Percentiles rank a stretch among this genome's conserved stretches.
phyloP scores from a whole-genome alignment of 164 flowering plant species.

The Aristolochia contorta region DNA sequence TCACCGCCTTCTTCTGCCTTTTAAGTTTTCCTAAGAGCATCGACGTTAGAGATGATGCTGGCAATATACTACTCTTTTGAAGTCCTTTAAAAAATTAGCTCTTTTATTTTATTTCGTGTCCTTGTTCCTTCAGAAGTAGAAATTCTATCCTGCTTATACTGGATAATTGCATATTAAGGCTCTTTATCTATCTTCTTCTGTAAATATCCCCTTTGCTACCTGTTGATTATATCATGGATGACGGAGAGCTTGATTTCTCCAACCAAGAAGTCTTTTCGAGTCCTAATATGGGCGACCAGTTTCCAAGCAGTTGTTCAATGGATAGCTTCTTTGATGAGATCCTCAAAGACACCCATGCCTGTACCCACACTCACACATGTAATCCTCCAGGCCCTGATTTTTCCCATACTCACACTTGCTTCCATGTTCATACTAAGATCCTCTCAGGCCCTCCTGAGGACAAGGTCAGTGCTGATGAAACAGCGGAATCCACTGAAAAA shows the following conservation, averaged over 20 bases:
- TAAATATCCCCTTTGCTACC: neutral
- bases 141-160: too few relatives aligned
- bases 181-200: neutral
- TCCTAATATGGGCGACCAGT: conserved; percentile 31
- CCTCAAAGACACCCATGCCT: conserved; percentile 71
- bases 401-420: conserved; percentile 90
- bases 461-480: conserved; percentile 54
- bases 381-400: conserved; percentile 91
- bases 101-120: too few relatives aligned
- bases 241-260: conserved; percentile 74
- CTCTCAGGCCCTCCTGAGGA: conserved; percentile 47
- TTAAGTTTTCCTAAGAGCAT: too few relatives aligned
- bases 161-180: too few relatives aligned
- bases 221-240: conserved; percentile 42
- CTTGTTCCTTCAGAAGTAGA: too few relatives aligned
- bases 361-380: conserved; percentile 91
- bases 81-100: too few relatives aligned
- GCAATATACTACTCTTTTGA: too few relatives aligned
- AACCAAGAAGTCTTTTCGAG: conserved; percentile 49
- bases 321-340: conserved; percentile 63
- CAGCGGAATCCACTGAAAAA: conserved; percentile 62
- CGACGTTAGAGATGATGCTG: too few relatives aligned
- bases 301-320: conserved; percentile 51
- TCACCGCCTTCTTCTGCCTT: too few relatives aligned
- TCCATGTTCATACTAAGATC: conserved; percentile 88